phyloP scores from a whole-genome alignment of 257 asterid genomes.

The Nemophila menziesii region DNA sequence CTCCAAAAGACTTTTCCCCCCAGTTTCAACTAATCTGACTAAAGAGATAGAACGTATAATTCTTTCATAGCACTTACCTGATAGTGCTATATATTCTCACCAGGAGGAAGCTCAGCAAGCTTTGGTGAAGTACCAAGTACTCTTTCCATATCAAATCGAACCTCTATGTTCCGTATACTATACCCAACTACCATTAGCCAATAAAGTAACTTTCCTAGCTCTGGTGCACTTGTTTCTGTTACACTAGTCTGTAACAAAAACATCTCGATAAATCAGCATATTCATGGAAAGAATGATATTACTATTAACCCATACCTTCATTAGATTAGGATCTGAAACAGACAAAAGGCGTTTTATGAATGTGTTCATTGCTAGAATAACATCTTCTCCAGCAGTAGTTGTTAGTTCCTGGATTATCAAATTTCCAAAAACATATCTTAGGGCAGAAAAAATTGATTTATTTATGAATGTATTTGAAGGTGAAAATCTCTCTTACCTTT shows the following conservation, averaged over 20 bases:
- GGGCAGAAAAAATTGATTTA: too few species aligned
- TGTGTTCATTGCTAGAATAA: constrained; percentile 80
- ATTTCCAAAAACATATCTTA: neutral
- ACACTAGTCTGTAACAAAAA: constrained; percentile 50
- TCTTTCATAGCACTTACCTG: neutral
- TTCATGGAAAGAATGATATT: neutral
- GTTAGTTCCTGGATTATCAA: constrained; percentile 62
- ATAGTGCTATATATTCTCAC: constrained; percentile 39
- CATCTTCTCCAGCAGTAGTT: constrained; percentile 92
- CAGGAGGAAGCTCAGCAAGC: constrained; percentile 92
- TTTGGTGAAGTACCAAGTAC: constrained; percentile 75
- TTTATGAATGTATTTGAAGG: neutral
- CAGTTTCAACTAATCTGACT: neutral
- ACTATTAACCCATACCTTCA: constrained; percentile 49
- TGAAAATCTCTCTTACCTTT: constrained; percentile 40
- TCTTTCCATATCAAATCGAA: constrained; percentile 93
- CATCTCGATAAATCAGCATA: neutral
- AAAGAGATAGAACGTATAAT: neutral
- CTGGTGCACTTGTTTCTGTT: constrained; percentile 85
- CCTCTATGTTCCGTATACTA: constrained; percentile 87
- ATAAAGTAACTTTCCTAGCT: constrained; percentile 84
- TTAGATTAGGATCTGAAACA: constrained; percentile 79
- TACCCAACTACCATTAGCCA: constrained; percentile 99
- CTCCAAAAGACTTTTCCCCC: neutral
- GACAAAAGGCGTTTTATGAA: constrained; percentile 89